phyloP scores from a whole-genome alignment of 2,329 filamentous ascomycete genomes.

The Pezicula rhizophila region DNA sequence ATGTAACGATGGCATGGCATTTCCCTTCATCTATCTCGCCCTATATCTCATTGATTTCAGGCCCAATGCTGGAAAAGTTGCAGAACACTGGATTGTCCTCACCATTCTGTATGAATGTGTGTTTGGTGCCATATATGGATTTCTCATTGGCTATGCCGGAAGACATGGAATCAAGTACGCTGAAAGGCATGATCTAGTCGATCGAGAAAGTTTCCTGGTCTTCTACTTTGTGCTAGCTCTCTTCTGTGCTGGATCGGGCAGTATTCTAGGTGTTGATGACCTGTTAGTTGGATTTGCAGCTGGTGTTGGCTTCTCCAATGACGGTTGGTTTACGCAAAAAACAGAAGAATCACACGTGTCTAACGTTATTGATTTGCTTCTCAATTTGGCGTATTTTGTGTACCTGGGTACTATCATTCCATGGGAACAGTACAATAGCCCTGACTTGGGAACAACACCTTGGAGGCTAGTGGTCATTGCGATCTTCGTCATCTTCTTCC shows the following conservation, averaged over 20 bases:
- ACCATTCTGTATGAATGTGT: conserved; percentile 94
- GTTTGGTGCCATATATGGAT: conserved; percentile 85
- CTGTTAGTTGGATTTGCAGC: conserved; percentile 89
- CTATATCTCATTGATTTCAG: conserved; percentile 84
- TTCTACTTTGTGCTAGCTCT: conserved; percentile 97
- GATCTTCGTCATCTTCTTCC: conserved; percentile 91
- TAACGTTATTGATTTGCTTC: conserved; percentile 94
- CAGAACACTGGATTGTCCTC: conserved; percentile 81
- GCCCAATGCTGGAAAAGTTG: conserved; percentile 60
- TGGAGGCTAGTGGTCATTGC: conserved; percentile 93
- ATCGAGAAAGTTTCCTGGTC: conserved; percentile 94
- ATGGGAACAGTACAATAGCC: conserved; percentile 83
- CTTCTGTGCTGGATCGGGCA: conserved; percentile 90
- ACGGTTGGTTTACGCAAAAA: conserved; percentile 97
- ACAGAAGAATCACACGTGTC: conserved; percentile 98
- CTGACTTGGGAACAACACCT: conserved; percentile 66
- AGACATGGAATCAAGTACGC: conserved; percentile 86
- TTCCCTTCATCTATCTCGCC: conserved; percentile 91
- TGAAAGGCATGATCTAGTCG: conserved; percentile 79
- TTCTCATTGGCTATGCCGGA: conserved; percentile 80
- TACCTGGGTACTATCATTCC: conserved; percentile 97
- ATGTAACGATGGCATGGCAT: conserved; percentile 99
- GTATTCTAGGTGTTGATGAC: conserved; percentile 87
- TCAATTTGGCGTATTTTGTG: conserved; percentile 97
- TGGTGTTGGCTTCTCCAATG: conserved; percentile 98